Evolutionary conservation across 2,329 filamentous ascomycete species (phyloP).

Genomic region (Tolypocladium paradoxum): DNA sequence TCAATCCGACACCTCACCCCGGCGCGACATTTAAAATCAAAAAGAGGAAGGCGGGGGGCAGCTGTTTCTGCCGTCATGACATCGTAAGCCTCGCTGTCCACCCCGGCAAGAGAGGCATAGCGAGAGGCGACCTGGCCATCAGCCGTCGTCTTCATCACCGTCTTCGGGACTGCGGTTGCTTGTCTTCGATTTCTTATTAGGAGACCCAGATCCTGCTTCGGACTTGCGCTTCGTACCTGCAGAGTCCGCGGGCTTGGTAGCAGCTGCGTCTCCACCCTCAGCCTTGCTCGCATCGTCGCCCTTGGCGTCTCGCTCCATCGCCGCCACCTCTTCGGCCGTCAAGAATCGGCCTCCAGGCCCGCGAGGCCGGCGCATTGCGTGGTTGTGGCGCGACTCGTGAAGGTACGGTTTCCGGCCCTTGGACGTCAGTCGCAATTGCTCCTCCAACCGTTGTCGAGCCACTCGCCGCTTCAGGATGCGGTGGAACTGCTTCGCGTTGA

Average conservation of each 20-base stretch:
- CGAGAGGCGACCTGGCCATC: constrained; percentile 4
- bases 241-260: constrained; percentile 13
- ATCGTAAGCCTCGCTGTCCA: constrained; percentile 19
- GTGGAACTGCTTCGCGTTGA: constrained; percentile 98
- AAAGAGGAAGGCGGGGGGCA: constrained; percentile 2
- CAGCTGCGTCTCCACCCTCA: constrained; percentile 14
- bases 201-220: constrained; percentile 32
- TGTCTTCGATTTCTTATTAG: constrained; percentile 48
- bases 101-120: background rate
- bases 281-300: constrained; percentile 22
- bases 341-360: constrained; percentile 92
- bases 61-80: constrained; percentile 20
- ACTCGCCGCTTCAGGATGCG: constrained; percentile 90
- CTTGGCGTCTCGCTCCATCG: constrained; percentile 61
- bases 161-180: constrained; percentile 30
- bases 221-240: constrained; percentile 51
- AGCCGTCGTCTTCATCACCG: constrained; percentile 25
- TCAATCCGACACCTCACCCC: constrained; percentile 7
- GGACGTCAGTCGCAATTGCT: constrained; percentile 80
- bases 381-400: constrained; percentile 94
- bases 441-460: constrained; percentile 85
- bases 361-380: constrained; percentile 90
- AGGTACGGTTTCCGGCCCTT: constrained; percentile 96
- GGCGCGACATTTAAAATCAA: constrained; percentile 3
- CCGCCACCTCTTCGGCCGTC: constrained; percentile 89